Base-by-base conservation (phyloP, 1,284 basidiomycete species). In the Moesziomyces sp. region DNA sequence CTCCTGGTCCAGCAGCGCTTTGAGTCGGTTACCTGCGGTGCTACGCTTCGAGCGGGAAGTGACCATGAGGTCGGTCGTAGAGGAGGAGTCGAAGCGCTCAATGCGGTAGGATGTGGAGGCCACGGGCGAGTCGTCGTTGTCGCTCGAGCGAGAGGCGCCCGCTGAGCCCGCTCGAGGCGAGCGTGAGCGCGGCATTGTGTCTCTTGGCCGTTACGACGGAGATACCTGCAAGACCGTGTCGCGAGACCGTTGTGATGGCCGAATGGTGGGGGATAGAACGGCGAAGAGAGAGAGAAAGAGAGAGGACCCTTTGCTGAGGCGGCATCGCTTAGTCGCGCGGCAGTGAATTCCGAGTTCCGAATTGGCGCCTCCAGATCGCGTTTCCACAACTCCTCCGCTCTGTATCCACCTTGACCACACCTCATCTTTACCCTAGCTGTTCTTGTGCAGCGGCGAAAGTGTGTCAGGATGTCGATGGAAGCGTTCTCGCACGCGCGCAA, bases 401-500 rank as follows among this genome's bases (percentile, higher is more conserved):
- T 7, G 26, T 28, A 8, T 28, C 26, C 48, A 48, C 30, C 23
- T 19, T 11, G 18, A 40, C 57, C 45, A 52, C 49, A 30, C 26
- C 24, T 5, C 46, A 54, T 35, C 40, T 14, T n/a, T 6, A 3
- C 38, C 11, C 47, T 26, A 16, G 14, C 19, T 7, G n/a, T 9
- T 10, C 16, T 38, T 19, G 38, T 4, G 1, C 13, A 13, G 30
- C 30, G 30, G 30, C 30, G 30, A 33, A 13, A 10, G 13, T 33
- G 30, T 33, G 13, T 38, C 9, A 58, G 9, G 43, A 73, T 69
- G 66, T 68, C 62, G 18, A 57, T 97, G 48, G 92, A 91, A 64
- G 91, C 91, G 72, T 91, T 90, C 9, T 90, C 92, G 10, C 91
- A 93, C 73, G 90, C 90, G n/a, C 89, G 94, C 52, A 96, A 95